These are phyloP conservation scores for Meripilus lineatus DNA, from an alignment of 1,284 basidiomycete genomes.

Conservation along the genomic window DNA sequence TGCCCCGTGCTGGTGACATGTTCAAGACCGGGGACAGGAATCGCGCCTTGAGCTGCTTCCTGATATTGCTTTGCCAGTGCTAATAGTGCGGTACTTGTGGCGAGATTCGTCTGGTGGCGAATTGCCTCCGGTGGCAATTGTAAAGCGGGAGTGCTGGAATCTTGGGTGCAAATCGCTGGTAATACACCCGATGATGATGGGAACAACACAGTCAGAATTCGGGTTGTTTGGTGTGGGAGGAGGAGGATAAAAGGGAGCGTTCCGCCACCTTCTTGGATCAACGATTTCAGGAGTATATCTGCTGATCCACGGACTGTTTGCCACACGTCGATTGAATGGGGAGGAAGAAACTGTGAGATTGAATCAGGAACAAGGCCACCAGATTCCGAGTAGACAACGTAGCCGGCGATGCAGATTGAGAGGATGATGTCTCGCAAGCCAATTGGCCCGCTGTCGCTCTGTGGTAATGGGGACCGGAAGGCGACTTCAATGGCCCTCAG, in stretches of 20 bases:
- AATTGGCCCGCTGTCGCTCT: conserved; percentile 13
- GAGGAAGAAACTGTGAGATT: too few species aligned
- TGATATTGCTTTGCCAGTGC: conserved; percentile 54
- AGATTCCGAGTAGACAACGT: conserved; percentile 14
- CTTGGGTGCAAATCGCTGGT: conserved; percentile 29
- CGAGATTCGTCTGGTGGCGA: conserved; percentile 30
- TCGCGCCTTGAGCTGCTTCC: conserved; percentile 26
- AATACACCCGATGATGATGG: conserved; percentile 30
- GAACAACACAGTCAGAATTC: conserved; percentile 33
- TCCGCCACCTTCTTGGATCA: conserved; percentile 18
- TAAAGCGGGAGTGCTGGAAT: conserved; percentile 9
- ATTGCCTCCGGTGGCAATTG: conserved; percentile 19
- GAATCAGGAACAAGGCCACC: conserved; percentile 10
- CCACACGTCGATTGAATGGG: too few species aligned
- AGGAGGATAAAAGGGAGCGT: conserved; percentile 41
- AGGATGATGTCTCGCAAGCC: conserved; percentile 22
- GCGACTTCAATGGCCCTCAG: conserved; percentile 21
- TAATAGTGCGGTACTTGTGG: conserved; percentile 49
- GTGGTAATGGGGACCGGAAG: conserved; percentile 15
- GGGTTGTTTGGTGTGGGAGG: conserved; percentile 37
- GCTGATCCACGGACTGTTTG: conserved; percentile 18
- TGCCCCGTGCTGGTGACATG: conserved; percentile 24
- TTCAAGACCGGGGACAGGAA: conserved; percentile 21
- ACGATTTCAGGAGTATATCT: conserved; percentile 16
- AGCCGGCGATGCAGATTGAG: conserved; percentile 18